These are phyloP conservation scores for Wickerhamiella slavikovae DNA, from an alignment of 805 yeast genomes.

Conservation along the genomic window DNA sequence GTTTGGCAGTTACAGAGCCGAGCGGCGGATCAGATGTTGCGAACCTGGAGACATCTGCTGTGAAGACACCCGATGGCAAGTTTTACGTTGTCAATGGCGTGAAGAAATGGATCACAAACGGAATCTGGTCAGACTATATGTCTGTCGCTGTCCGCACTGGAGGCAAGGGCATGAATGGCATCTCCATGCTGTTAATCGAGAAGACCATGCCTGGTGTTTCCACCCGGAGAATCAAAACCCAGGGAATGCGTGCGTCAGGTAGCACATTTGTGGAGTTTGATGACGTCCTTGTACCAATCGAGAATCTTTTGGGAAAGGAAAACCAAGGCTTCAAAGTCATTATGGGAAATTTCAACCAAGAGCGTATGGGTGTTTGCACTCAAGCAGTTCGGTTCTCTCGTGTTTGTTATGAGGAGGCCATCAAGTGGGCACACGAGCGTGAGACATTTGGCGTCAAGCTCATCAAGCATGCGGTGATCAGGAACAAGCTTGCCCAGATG, in stretches of 20 bases:
- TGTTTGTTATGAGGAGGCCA: constrained; percentile 23
- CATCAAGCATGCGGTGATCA: constrained; percentile 23
- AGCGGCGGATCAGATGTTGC: constrained; percentile 27
- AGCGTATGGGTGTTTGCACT: constrained; percentile 22
- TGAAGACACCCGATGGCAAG: constrained; percentile 22
- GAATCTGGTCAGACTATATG: constrained; percentile 24
- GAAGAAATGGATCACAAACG: constrained; percentile 28
- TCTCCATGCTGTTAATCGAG: constrained; percentile 23
- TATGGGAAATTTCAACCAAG: constrained; percentile 26
- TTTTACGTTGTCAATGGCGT: constrained; percentile 23
- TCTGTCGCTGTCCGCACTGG: constrained; percentile 27
- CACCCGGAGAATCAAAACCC: constrained; percentile 21
- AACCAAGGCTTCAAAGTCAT: constrained; percentile 25
- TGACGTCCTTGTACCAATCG: constrained; percentile 27
- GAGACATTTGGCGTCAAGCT: constrained; percentile 24
- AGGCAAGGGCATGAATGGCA: constrained; percentile 21
- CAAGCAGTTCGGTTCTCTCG: constrained; percentile 24
- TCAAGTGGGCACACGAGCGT: constrained; percentile 24
- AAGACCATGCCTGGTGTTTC: constrained; percentile 20
- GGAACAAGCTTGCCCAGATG: constrained; percentile 25
- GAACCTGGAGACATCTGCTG: constrained; percentile 21
- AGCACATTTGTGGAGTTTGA: constrained; percentile 22
- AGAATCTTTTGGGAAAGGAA: constrained; percentile 23
- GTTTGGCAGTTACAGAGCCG: constrained; percentile 25
- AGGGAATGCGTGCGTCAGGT: constrained; percentile 24